Percentiles rank a stretch among this genome's conserved stretches.
Conservation (phyloP, 352 stramenopile genomes). For the Pythium brassicae region DNA sequence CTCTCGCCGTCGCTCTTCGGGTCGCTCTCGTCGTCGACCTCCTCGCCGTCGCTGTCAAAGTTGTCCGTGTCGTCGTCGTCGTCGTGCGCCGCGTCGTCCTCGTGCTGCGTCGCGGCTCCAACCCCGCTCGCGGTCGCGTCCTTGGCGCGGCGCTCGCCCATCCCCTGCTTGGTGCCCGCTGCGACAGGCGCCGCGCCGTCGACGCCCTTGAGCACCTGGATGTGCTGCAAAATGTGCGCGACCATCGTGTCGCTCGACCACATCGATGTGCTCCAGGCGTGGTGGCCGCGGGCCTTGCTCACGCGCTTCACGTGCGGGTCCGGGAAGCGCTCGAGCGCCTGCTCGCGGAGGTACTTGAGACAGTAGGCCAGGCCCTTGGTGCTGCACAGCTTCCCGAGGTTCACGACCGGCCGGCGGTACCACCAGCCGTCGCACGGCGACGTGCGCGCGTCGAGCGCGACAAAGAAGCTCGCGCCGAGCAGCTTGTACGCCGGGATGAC, state of each 20-base stretch:
- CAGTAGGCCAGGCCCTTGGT: slow-evolving; percentile 12
- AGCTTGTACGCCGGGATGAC: slow-evolving; percentile 16
- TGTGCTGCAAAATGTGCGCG: slow-evolving; percentile 11
- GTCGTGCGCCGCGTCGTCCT: not conserved
- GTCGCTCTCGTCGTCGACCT: not conserved
- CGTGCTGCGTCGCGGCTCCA: too few relatives aligned
- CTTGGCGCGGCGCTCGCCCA: not conserved
- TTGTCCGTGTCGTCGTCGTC: not conserved
- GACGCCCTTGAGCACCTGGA: slow-evolving; percentile 13
- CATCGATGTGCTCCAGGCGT: slow-evolving; percentile 27
- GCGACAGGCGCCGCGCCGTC: too few relatives aligned
- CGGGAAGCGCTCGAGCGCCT: slow-evolving; percentile 20
- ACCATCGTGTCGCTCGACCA: slow-evolving; percentile 16
- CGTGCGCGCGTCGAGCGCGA: slow-evolving; percentile 16
- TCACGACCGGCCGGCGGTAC: slow-evolving; percentile 12
- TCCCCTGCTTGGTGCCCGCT: not conserved
- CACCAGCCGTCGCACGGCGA: slow-evolving; percentile 22
- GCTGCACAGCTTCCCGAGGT: slow-evolving; percentile 17
- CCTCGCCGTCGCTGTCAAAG: not conserved
- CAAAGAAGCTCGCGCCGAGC: slow-evolving; percentile 24
- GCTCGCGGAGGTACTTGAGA: slow-evolving; percentile 21
- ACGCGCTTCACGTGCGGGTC: not conserved
- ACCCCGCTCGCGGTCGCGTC: not conserved
- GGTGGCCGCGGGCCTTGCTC: slow-evolving; percentile 1
- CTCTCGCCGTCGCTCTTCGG: not conserved